Base-by-base conservation (phyloP, 257 asterid species). In the Solanum corneliomulleri region DNA sequence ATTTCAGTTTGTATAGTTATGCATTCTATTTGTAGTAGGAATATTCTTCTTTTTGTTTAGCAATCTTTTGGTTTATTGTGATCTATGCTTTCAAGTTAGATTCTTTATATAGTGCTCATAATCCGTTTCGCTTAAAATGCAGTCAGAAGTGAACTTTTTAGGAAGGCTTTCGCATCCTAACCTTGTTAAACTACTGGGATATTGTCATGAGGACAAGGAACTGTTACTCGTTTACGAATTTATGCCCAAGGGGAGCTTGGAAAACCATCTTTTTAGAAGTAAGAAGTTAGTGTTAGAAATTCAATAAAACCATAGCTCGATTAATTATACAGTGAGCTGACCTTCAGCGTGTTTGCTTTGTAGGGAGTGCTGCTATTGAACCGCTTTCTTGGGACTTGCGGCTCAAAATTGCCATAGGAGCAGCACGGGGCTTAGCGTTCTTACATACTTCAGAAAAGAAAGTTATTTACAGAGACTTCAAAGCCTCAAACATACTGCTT, bases 131-230 rank as follows among this genome's bases (percentile, higher is more conserved):
- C 9, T 88, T 66, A 80, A 83, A 87, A 85, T 90, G 91, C 94
- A 92, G 94, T 89, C 92, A 45, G 91, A 92, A 88, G 88, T 92
- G 27, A 92, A 89, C 87, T 90, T 90, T 71, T 88, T 92, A 82
- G 93, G 93, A 82, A 88, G 92, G 86, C 93, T 92, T 92, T 90
- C 94, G 1, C 94, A 90, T 84, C 91, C 93, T 62, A 90, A 92
- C 87, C 91, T 92, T 77, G 93, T 92, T 49, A 90, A 88, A 85
- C 88, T 92, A 25, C 86, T 89, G 44, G 94, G 94, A 76, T 92
- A 90, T 78, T 90, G 93, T 52, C 78, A 87, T 44, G 93, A 92
- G 44, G 93, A 90, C n/a, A 69, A 86, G 83, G 91, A 92, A 84
- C 88, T 89, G 52, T 75, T 92, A 62, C 94, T 92, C 21, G 90